phyloP scores from a whole-genome alignment of 768 basidiomycete genomes.

The Mycena rosella region DNA sequence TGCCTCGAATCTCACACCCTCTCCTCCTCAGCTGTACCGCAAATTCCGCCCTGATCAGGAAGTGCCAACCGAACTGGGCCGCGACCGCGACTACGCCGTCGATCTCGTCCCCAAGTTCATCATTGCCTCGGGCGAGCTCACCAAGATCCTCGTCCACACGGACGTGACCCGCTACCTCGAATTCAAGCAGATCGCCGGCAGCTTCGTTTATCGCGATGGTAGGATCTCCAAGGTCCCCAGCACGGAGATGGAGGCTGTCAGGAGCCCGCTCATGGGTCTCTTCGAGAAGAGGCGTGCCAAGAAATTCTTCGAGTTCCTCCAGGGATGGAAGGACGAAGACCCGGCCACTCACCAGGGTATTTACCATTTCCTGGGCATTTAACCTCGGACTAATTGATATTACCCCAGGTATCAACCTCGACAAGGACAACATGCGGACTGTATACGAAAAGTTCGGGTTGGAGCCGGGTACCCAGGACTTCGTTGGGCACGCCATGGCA shows the following conservation, averaged over 20 bases:
- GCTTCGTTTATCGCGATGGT: conserved; percentile 97
- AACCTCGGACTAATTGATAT: not conserved
- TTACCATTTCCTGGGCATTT: not conserved
- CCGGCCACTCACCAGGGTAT: conserved; percentile 96
- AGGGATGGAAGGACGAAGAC: conserved; percentile 95
- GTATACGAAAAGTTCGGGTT: conserved; percentile 98
- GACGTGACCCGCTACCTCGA: conserved; percentile 99
- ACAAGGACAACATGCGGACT: conserved; percentile 91
- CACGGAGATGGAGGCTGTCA: conserved; percentile 97
- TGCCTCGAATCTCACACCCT: conserved; percentile 44
- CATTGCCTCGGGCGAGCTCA: conserved; percentile 97
- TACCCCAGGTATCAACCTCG: conserved; percentile 87
- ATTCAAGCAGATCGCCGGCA: conserved; percentile 99
- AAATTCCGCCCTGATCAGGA: conserved; percentile 88
- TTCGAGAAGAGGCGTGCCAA: conserved; percentile 98
- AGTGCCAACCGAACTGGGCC: conserved; percentile 87
- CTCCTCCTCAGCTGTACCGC: conserved; percentile 84
- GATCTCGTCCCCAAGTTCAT: conserved; percentile 99
- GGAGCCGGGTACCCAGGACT: conserved; percentile 98
- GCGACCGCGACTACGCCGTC: conserved; percentile 97
- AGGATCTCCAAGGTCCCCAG: conserved; percentile 97
- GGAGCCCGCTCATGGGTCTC: conserved; percentile 96
- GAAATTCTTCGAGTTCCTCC: conserved; percentile 98
- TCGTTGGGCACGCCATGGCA: conserved; percentile 99
- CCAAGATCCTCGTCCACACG: conserved; percentile 98